These are phyloP conservation scores for Dactylonectria estremocensis DNA, from an alignment of 2,329 filamentous ascomycete genomes.

Conservation along the genomic window DNA sequence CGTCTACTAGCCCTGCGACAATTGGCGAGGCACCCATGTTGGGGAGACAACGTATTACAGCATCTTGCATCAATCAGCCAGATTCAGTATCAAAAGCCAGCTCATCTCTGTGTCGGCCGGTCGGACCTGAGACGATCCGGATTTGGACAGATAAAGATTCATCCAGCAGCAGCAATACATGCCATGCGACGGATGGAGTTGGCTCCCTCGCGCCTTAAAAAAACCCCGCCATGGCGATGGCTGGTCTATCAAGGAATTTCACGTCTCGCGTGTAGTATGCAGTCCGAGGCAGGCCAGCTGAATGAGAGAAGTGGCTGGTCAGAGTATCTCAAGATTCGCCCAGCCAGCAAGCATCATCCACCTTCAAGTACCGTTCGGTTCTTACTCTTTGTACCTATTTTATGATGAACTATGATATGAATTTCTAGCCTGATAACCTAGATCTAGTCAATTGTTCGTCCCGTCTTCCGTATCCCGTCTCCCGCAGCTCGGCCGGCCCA, in stretches of 20 bases:
- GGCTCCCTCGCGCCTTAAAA: background rate
- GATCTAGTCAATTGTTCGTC: background rate
- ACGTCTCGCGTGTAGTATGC: background rate
- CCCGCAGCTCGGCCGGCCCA: background rate
- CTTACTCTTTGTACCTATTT: background rate
- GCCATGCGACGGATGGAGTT: background rate
- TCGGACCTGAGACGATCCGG: background rate
- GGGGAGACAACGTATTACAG: slow-evolving; percentile 5
- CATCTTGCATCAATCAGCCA: background rate
- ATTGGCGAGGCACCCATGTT: background rate
- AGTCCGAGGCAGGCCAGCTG: slow-evolving; percentile 1
- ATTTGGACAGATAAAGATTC: background rate
- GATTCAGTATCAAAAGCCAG: background rate
- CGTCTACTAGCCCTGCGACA: slow-evolving; percentile 7
- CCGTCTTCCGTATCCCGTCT: background rate
- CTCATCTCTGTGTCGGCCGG: background rate
- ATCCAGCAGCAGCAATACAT: background rate
- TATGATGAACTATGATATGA: background rate
- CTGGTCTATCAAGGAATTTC: background rate
- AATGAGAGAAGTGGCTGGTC: background rate
- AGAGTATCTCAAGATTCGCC: background rate
- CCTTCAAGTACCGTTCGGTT: background rate
- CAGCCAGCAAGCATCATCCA: background rate
- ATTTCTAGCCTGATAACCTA: too few species aligned
- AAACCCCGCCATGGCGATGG: background rate